Conservation (phyloP, 495 filamentous ascomycete species). For the Ascobolus immersus region DNA sequence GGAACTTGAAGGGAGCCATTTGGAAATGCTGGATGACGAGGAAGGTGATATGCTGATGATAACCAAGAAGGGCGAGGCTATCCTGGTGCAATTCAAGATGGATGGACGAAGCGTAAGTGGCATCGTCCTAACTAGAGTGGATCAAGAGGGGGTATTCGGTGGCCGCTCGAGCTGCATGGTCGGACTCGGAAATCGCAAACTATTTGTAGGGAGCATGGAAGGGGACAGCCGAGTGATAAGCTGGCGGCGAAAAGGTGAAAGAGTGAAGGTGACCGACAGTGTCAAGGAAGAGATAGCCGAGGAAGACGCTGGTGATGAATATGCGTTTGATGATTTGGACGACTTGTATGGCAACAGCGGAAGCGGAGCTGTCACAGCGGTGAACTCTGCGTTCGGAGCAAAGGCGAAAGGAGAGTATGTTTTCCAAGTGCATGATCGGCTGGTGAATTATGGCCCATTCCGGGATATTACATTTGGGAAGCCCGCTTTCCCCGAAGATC, state of each 20-base stretch:
- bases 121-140: conserved; percentile 38
- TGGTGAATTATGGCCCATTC: conserved; percentile 55
- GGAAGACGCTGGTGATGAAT: conserved; percentile 27
- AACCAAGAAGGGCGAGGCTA: conserved; percentile 48
- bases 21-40: conserved; percentile 48
- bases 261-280: conserved; percentile 24
- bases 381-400: not conserved
- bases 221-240: conserved; percentile 60
- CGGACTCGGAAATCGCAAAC: conserved; percentile 35
- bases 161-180: conserved; percentile 42
- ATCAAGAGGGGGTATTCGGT: conserved; percentile 25
- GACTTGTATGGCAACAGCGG: conserved; percentile 53
- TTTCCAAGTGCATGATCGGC: conserved; percentile 50
- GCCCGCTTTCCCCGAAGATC: conserved; percentile 19
- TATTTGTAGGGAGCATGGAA: conserved; percentile 70
- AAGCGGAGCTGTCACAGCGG: conserved; percentile 24
- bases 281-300: conserved; percentile 33
- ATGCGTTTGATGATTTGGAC: conserved; percentile 18
- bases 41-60: conserved; percentile 66
- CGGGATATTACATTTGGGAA: conserved; percentile 41
- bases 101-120: conserved; percentile 88
- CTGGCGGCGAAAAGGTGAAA: conserved; percentile 39
- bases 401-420: conserved; percentile 29
- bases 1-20: conserved; percentile 53
- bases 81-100: conserved; percentile 55